A percentile compares a stretch with the other conserved stretches of the same genome.
Conservation (phyloP, 768 basidiomycete species). For the Ramaria sp. region DNA sequence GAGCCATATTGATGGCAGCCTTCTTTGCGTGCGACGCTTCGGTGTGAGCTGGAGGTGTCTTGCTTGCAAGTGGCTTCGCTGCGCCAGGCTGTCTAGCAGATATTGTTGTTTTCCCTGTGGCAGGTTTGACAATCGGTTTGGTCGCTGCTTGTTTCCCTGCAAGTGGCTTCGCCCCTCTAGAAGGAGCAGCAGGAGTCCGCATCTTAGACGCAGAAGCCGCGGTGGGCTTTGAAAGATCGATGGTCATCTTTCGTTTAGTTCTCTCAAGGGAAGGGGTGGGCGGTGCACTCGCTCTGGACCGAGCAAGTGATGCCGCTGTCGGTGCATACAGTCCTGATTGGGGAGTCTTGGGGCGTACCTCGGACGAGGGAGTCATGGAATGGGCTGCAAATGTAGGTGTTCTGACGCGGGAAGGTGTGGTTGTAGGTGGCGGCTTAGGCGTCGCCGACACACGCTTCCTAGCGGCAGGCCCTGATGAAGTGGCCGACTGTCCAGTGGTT, state of each 20-base stretch:
- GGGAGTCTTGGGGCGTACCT: constrained; percentile 21
- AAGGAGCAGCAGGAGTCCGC: constrained; percentile 24
- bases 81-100: constrained; percentile 13
- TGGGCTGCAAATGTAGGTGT: constrained; percentile 7
- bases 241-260: constrained; percentile 46
- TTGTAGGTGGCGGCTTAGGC: constrained; percentile 15
- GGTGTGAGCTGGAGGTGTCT: constrained; percentile 3
- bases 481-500: constrained; percentile 31
- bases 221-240: constrained; percentile 69
- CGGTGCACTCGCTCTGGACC: constrained; percentile 43
- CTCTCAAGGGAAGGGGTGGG: constrained; percentile 25
- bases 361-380: constrained; percentile 14
- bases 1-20: background rate
- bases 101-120: constrained; percentile 14
- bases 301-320: constrained; percentile 73
- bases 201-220: constrained; percentile 63
- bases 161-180: constrained; percentile 19
- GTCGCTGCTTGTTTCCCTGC: constrained; percentile 18
- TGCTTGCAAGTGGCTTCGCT: constrained; percentile 15
- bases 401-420: constrained; percentile 6
- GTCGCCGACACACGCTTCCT: constrained; percentile 1
- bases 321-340: constrained; percentile 63
- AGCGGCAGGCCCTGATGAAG: constrained; percentile 21
- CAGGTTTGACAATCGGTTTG: constrained; percentile 19
- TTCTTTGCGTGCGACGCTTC: background rate